Percentiles rank a stretch among this genome's conserved stretches.
Conservation (phyloP, 148 eudicot genomes). For the Cornus kousa region DNA sequence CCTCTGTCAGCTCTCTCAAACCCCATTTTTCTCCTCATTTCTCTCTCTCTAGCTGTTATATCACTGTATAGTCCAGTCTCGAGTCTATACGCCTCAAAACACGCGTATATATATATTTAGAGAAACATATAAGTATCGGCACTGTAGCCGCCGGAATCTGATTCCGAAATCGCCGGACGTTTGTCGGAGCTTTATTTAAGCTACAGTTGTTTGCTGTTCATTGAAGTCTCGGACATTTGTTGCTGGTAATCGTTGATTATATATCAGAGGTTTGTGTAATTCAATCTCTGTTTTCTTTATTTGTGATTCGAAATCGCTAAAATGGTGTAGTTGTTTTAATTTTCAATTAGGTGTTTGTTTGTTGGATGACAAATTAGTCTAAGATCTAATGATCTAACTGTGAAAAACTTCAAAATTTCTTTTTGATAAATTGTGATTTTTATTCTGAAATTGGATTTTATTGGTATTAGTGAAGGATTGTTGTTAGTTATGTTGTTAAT, state of each 20-base stretch:
- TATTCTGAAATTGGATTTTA: too few species aligned
- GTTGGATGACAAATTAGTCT: background rate
- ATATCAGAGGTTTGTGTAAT: constrained; percentile 9
- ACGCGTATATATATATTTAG: background rate
- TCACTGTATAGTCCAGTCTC: background rate
- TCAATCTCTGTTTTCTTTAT: background rate
- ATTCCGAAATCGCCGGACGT: background rate
- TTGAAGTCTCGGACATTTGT: background rate
- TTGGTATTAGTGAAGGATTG: too few species aligned
- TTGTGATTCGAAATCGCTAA: background rate
- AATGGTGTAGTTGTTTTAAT: background rate
- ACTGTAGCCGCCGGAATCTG: background rate
- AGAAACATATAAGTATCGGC: background rate
- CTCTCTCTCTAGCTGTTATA: background rate
- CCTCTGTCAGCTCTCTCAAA: background rate
- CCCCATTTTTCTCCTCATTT: background rate
- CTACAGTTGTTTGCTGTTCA: background rate
- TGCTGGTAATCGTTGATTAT: background rate
- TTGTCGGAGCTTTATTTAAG: constrained; percentile 11
- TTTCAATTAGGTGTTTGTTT: background rate
- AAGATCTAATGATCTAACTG: background rate
- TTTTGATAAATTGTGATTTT: too few species aligned
- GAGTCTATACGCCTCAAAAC: background rate
- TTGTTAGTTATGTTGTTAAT: too few species aligned
- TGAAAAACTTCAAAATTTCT: background rate